phyloP scores from a whole-genome alignment of 352 stramenopile species.

The Globisporangium megalacanthum region DNA sequence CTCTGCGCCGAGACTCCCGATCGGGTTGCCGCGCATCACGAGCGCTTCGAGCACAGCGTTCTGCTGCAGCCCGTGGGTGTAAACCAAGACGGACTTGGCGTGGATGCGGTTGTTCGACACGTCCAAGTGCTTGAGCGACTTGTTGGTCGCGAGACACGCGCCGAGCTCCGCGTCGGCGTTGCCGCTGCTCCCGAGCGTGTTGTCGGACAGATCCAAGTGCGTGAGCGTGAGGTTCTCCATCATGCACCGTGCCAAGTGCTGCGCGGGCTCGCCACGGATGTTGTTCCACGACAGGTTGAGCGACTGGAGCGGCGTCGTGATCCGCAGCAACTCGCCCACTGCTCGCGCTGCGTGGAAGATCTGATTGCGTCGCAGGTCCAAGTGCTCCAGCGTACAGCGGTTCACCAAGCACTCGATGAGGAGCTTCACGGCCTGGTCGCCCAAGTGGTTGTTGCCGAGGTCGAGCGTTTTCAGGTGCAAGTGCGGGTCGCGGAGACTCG shows the following conservation, averaged over 20 bases:
- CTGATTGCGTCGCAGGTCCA: slow-evolving; percentile 57
- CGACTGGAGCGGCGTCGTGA: slow-evolving; percentile 46
- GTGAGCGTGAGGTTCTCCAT: slow-evolving; percentile 66
- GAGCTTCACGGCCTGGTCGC: slow-evolving; percentile 46
- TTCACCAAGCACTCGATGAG: slow-evolving; percentile 65
- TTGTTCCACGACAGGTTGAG: slow-evolving; percentile 78
- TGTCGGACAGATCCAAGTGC: slow-evolving; percentile 62
- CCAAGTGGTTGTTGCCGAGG: slow-evolving; percentile 67
- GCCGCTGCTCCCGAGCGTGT: slow-evolving; percentile 63
- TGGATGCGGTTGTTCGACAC: slow-evolving; percentile 71
- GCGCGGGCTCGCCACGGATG: slow-evolving; percentile 57
- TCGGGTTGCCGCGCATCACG: slow-evolving; percentile 59
- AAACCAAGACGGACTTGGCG: slow-evolving; percentile 51
- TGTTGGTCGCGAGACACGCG: slow-evolving; percentile 58
- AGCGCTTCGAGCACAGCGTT: slow-evolving; percentile 49
- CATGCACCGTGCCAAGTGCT: slow-evolving; percentile 59
- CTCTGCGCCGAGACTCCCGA: slow-evolving; percentile 52
- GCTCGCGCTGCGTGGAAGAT: slow-evolving; percentile 59
- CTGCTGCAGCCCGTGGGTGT: slow-evolving; percentile 54
- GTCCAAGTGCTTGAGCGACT: slow-evolving; percentile 47
- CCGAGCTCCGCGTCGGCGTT: slow-evolving; percentile 60
- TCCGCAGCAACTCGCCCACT: slow-evolving; percentile 53
- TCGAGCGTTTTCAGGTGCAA: slow-evolving; percentile 58
- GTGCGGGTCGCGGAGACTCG: slow-evolving; percentile 43
- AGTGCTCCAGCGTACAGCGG: slow-evolving; percentile 54